Conservation (phyloP, 1,139 yeast species). For the Saccharomyces hybrid region DNA sequence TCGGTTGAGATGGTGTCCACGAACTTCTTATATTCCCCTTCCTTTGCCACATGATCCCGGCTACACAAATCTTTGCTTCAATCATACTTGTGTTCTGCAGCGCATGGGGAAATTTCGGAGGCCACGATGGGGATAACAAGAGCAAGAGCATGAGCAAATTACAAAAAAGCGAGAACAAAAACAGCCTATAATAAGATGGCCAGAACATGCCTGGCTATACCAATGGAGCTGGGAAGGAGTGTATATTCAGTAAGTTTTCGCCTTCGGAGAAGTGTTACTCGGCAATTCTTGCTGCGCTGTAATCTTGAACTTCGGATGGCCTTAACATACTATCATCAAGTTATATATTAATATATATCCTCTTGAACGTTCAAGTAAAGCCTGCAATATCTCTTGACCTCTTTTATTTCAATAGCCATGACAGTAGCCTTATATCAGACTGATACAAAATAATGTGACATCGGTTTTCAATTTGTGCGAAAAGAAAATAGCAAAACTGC, state of each 20-base stretch:
- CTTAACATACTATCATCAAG: not conserved
- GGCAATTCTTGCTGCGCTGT: not conserved
- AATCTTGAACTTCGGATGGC: not conserved
- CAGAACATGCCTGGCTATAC: not conserved
- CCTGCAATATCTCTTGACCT: not conserved
- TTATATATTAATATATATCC: not conserved
- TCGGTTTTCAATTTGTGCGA: not conserved
- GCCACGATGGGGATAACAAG: constrained; percentile 1
- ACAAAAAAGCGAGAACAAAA: not conserved
- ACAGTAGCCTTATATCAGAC: not conserved
- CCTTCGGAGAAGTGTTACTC: not conserved
- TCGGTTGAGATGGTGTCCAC: too few relatives aligned
- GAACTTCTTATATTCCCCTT: not conserved
- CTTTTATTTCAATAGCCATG: not conserved
- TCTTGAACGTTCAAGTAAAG: not conserved
- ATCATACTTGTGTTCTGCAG: not conserved
- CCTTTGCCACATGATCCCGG: not conserved
- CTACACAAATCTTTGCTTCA: not conserved
- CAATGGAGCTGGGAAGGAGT: not conserved
- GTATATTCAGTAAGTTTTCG: not conserved
- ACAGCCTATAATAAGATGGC: not conserved
- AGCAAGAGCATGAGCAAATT: not conserved
- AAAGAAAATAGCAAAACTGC: not conserved
- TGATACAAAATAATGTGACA: not conserved
- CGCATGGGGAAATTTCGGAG: constrained; percentile 1